These are phyloP conservation scores for baker's yeast (Saccharomyces cerevisiae) DNA, from an alignment of 805 yeast species.

Conservation along the genomic window DNA sequence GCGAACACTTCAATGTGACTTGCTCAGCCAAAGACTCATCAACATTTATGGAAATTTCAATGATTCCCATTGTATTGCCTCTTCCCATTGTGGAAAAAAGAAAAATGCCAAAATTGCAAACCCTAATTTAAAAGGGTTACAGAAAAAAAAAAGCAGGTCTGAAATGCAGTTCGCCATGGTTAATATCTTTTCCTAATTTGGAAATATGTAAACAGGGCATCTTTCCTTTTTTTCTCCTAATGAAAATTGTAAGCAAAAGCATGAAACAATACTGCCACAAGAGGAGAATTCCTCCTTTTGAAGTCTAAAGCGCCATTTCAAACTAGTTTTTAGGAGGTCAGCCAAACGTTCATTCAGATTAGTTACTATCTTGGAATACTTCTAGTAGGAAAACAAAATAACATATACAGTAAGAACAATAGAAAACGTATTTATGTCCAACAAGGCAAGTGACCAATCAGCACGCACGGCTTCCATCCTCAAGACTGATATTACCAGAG, in stretches of 20 bases:
- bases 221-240: background rate
- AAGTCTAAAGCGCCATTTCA: background rate
- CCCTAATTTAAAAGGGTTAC: background rate
- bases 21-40: background rate
- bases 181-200: slow-evolving; percentile 3
- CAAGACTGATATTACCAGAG: background rate
- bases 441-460: background rate
- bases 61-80: background rate
- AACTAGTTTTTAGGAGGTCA: background rate
- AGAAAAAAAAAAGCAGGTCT: background rate
- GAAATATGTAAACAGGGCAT: slow-evolving; percentile 4
- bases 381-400: background rate
- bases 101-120: background rate
- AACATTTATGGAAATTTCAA: background rate
- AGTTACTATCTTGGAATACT: background rate
- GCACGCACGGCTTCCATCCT: background rate
- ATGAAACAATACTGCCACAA: background rate
- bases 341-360: background rate
- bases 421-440: background rate
- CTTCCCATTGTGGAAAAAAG: background rate
- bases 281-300: background rate
- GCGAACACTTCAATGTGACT: background rate
- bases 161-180: background rate
- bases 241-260: background rate
- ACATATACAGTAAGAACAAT: background rate